These are phyloP conservation scores for Mallotus repandus DNA, from an alignment of 441 rosid species.

Conservation along the genomic window DNA sequence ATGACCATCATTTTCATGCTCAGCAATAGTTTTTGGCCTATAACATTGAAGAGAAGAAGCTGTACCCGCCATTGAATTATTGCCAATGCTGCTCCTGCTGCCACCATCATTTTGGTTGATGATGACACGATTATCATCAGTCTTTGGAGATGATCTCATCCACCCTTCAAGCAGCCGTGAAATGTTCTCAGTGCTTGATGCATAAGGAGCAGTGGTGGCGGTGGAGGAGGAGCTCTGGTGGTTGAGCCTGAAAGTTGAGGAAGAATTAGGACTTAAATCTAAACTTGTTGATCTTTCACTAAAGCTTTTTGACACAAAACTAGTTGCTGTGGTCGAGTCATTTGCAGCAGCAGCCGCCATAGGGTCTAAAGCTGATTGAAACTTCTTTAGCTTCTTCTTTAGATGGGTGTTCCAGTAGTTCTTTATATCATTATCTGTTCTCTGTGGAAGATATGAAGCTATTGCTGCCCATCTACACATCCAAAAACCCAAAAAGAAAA, in stretches of 20 bases:
- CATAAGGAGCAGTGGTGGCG: slow-evolving; percentile 50
- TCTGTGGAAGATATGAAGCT: slow-evolving; percentile 93
- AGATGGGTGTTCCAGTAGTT: slow-evolving; percentile 98
- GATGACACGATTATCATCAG: slow-evolving; percentile 6
- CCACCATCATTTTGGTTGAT: slow-evolving; percentile 10
- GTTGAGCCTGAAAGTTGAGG: slow-evolving; percentile 28
- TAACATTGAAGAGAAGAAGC: slow-evolving; percentile 19
- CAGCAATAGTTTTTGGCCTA: slow-evolving; percentile 30
- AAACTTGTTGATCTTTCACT: slow-evolving; percentile 27
- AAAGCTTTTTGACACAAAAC: slow-evolving; percentile 25
- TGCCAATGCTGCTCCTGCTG: slow-evolving; percentile 12
- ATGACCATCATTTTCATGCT: slow-evolving; percentile 33
- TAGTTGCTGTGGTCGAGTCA: slow-evolving; percentile 14
- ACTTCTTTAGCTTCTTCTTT: slow-evolving; percentile 87
- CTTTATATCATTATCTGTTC: slow-evolving; percentile 96
- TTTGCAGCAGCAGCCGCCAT: slow-evolving; percentile 26
- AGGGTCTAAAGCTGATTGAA: slow-evolving; percentile 44
- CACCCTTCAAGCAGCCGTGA: slow-evolving; percentile 92
- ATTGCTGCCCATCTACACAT: slow-evolving; percentile 89
- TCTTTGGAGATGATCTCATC: slow-evolving; percentile 83
- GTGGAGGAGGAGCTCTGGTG: slow-evolving; percentile 29
- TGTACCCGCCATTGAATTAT: slow-evolving; percentile 12
- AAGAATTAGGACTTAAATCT: slow-evolving; percentile 28
- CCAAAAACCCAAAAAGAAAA: neutral
- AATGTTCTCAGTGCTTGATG: slow-evolving; percentile 92